phyloP scores from a whole-genome alignment of 176 grass and related monocot species.

The Carex pumila region DNA sequence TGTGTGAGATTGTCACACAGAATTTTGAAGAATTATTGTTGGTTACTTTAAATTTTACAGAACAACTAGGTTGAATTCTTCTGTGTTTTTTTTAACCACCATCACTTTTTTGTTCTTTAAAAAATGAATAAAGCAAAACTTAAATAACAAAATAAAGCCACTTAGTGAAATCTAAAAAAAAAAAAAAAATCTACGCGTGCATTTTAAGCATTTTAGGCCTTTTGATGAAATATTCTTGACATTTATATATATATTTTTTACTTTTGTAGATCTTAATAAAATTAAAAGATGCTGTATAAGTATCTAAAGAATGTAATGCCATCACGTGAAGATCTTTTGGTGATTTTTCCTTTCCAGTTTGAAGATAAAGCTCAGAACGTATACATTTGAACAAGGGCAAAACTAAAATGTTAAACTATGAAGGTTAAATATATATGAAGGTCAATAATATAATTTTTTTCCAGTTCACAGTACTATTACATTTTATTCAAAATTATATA shows the following conservation, averaged over 20 bases:
- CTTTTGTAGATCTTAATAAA: neutral
- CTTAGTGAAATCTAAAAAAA: neutral
- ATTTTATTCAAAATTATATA: too few species aligned
- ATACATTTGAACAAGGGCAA: neutral
- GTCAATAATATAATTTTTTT: too few species aligned
- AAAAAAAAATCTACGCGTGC: neutral
- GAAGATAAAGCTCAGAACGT: neutral
- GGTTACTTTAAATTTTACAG: too few species aligned
- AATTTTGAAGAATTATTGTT: too few species aligned
- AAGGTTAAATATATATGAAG: too few species aligned
- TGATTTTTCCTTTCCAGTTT: neutral
- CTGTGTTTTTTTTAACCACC: neutral
- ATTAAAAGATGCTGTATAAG: neutral
- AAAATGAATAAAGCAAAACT: neutral
- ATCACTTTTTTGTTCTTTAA: neutral
- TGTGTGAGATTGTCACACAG: too few species aligned
- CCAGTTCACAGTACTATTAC: too few species aligned
- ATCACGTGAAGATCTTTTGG: neutral
- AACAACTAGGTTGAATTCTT: neutral
- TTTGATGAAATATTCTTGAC: neutral
- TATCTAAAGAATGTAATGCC: neutral
- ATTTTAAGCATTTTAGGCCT: neutral
- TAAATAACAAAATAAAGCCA: neutral
- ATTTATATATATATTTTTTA: neutral
- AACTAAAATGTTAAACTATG: too few species aligned